phyloP scores from a whole-genome alignment of 2,329 filamentous ascomycete species.

The Venturia effusa region DNA sequence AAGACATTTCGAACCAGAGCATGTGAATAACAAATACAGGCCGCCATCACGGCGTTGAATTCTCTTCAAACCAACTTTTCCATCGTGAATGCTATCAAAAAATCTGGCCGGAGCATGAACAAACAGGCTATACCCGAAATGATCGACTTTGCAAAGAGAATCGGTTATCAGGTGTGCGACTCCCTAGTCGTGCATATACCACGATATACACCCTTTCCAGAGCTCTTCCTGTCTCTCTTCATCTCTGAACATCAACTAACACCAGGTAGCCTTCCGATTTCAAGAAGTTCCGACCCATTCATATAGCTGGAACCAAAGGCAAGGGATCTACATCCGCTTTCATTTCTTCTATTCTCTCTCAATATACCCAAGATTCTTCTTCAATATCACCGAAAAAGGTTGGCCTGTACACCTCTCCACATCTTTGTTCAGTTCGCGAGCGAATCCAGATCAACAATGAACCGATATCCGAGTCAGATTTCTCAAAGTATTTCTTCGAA shows the following conservation, averaged over 20 bases:
- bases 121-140: slow-evolving; percentile 71
- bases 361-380: slow-evolving; percentile 36
- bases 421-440: slow-evolving; percentile 73
- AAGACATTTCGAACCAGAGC: slow-evolving; percentile 13
- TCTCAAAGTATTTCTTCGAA: slow-evolving; percentile 72
- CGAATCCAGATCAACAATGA: slow-evolving; percentile 69
- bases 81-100: slow-evolving; percentile 64
- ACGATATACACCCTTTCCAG: background rate
- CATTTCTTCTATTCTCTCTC: slow-evolving; percentile 64
- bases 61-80: slow-evolving; percentile 70
- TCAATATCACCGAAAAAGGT: slow-evolving; percentile 40
- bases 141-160: slow-evolving; percentile 62
- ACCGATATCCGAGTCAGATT: slow-evolving; percentile 56
- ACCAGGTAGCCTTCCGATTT: slow-evolving; percentile 46
- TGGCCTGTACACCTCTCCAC: slow-evolving; percentile 77
- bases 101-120: slow-evolving; percentile 64
- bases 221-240: background rate
- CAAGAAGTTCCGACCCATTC: slow-evolving; percentile 53
- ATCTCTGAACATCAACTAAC: background rate
- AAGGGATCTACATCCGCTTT: slow-evolving; percentile 86
- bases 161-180: slow-evolving; percentile 59
- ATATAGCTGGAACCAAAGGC: slow-evolving; percentile 88
- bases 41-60: slow-evolving; percentile 64
- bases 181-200: slow-evolving; percentile 9
- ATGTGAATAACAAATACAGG: slow-evolving; percentile 27